Base-by-base conservation (phyloP, 179 eudicot species). In the Beta lomatogona region DNA sequence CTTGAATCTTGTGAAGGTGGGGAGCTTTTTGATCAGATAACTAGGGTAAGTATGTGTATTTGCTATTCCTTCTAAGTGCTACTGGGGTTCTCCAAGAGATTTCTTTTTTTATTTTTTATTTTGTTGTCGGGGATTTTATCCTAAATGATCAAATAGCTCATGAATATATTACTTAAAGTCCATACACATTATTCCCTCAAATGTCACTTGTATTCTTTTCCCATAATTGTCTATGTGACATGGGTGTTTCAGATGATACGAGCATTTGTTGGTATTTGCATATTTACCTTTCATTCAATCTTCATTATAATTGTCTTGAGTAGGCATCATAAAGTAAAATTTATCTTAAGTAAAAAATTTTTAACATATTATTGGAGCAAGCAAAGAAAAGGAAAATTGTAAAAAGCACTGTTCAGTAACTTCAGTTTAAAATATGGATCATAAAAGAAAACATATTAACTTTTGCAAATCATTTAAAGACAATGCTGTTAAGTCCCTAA, bases 1-100 rank as follows among this genome's bases (percentile, higher is more conserved):
- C 97, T 95, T 52, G 99, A 95, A 87, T 92, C 97, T 25, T 95
- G 99, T 83, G 98, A 95, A 87, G 99, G 98, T 50, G 99, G 98
- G 77, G 99, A 95, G 82, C 97, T 95, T 83, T 95, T 95, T 83
- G 99, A 95, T 84, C 99, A 95, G 86, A 95, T 95, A 80, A 91
- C 92, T 75, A 92, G 98, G 96, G 99, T 95, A 84, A 91, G 95
- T 44, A 44, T 74, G 5, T 65, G 16, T 4, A 70, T 61, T 66
- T 19, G 28, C 22, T 52, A 6, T 77, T 12, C 12, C 55, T n/a
- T 76, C 54, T 19, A 19, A 22, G 8, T 79, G 50, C 13, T 45
- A 14, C 60, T 48, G 76, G 52, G 68, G 55, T 61, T 60, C 6
- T 11, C 18, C 13, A 60, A 75, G 45, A 44, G 48, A 5, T 31